Conservation (phyloP, 2,329 filamentous ascomycete genomes). For the Aspergillus unguis region DNA sequence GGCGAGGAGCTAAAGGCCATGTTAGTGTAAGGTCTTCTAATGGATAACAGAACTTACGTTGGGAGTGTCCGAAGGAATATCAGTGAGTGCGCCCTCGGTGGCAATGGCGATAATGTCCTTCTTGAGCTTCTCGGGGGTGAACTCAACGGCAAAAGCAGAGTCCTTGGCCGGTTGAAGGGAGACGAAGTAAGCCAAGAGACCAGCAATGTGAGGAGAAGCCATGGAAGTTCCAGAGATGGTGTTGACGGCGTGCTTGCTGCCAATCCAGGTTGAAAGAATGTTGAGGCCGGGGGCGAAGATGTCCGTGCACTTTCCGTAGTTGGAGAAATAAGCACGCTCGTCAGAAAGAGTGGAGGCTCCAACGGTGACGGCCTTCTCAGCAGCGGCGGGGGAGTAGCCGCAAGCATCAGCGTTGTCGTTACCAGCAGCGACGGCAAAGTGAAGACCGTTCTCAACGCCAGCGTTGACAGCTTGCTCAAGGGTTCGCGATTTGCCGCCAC, state of each 20-base stretch:
- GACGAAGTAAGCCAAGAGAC: conserved; percentile 95
- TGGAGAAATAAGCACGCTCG: conserved; percentile 99
- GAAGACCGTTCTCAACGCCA: conserved; percentile 83
- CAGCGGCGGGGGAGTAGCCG: conserved; percentile 97
- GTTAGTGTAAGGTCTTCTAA: conserved; percentile 21
- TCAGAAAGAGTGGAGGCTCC: conserved; percentile 91
- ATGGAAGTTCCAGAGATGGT: conserved; percentile 99
- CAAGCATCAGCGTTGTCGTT: conserved; percentile 99
- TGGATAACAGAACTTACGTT: conserved; percentile 58
- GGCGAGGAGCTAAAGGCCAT: conserved; percentile 64
- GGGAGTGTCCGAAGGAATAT: conserved; percentile 79
- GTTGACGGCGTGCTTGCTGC: conserved; percentile 93
- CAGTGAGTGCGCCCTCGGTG: conserved; percentile 71
- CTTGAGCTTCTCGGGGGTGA: conserved; percentile 95
- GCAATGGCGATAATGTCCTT: conserved; percentile 77
- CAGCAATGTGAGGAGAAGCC: conserved; percentile 95
- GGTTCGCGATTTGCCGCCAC: conserved; percentile 91
- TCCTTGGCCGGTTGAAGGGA: conserved; percentile 88
- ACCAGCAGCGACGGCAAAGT: conserved; percentile 97
- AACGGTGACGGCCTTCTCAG: conserved; percentile 88
- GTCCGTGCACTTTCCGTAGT: conserved; percentile 98
- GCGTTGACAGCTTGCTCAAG: conserved; percentile 92
- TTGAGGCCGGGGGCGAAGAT: conserved; percentile 97
- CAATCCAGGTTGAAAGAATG: conserved; percentile 98
- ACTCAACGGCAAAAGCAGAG: conserved; percentile 85